phyloP scores from a whole-genome alignment of 495 filamentous ascomycete genomes.

The Trichoderma gamsii region DNA sequence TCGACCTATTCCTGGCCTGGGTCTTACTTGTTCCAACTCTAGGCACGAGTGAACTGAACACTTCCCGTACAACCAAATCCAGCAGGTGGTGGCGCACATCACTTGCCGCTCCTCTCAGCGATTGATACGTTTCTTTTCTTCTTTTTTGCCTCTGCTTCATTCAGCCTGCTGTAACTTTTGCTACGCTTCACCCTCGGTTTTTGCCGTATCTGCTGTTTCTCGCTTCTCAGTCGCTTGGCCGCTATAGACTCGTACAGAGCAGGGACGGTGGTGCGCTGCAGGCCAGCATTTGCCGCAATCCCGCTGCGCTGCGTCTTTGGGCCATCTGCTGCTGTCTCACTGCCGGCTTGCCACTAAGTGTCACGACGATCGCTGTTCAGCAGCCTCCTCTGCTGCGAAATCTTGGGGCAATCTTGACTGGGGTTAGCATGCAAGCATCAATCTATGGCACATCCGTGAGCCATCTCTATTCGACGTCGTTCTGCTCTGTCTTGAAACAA shows the following conservation, averaged over 20 bases:
- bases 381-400: background rate
- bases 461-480: background rate
- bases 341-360: background rate
- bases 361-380: background rate
- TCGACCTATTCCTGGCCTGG: slow-evolving; percentile 5
- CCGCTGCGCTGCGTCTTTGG: background rate
- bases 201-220: background rate
- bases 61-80: slow-evolving; percentile 13
- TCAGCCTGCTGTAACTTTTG: background rate
- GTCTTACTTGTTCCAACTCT: slow-evolving; percentile 12
- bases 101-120: slow-evolving; percentile 18
- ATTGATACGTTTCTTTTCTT: background rate
- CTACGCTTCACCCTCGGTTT: background rate
- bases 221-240: background rate
- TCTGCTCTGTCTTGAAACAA: background rate
- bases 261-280: no score
- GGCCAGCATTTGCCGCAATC: background rate
- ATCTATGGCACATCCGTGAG: background rate
- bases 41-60: background rate
- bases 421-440: background rate
- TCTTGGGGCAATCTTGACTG: background rate
- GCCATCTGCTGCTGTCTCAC: background rate
- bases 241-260: no score
- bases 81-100: slow-evolving; percentile 9
- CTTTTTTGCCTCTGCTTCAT: background rate